Evolutionary conservation across 805 yeast species (phyloP), one percentile per base, ranked within the genome.

Genomic region (Priceomyces carsonii): DNA sequence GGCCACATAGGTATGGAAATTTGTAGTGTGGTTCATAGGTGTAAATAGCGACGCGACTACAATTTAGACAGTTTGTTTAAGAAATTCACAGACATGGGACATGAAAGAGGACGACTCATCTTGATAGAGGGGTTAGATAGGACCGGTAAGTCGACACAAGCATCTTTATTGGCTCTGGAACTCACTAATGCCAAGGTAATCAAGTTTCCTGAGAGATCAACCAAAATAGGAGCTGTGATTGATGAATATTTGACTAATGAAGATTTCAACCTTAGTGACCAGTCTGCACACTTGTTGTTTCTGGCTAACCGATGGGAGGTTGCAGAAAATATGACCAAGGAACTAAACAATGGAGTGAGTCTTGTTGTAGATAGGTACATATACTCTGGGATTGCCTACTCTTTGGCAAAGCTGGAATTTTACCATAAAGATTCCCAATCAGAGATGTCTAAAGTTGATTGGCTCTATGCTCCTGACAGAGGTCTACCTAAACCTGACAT

Each of bases 251-350:
- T 93, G 18, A 71, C 76, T 0, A 72, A 79, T 44, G 61, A 65
- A 15, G 38, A 56, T 1, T 73, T 75, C 41, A 43, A 60, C 6
- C 56, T 89, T 13, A 75, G 80, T 12, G 96, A 90, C 51, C 81
- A 88, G 55, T 70, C 95, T 0, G 82, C 89, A 4, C 99, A 93
- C 59, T 66, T 93, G 16, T 63, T 93, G 21, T 93, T 93, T 57
- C 79, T 89, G 46, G 96, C 98, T 1, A 93, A 93, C 51, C 66
- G 99, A 44, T 93, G 99, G 99, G 99, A 93, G 56, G 49, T 78
- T 15, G 73, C 71, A 1, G 58, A 65, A 1, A 55, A 58, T 3
- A 78, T 93, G 4, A 53, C 61, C 8, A 37, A 52, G 1, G 52
- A 64, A 8, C 57, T 89, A 13, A 47, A 59, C 1, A 43, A 55